Evolutionary conservation across 2,329 filamentous ascomycete genomes (phyloP), one percentile per base, ranked within the genome.

Genomic region (Berkeleyomyces rouxiae): DNA sequence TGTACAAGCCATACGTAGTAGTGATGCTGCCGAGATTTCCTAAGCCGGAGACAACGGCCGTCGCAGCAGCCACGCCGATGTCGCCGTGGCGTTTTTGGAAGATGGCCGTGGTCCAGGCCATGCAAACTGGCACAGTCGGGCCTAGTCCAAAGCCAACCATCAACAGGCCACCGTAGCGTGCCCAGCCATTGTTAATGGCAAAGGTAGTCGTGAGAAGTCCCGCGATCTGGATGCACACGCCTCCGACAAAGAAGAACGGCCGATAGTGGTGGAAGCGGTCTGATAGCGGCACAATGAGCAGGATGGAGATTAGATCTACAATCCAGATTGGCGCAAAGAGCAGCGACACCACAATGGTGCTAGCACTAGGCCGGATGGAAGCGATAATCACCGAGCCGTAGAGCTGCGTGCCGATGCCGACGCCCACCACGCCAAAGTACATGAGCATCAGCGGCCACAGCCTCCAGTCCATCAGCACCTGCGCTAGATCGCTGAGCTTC

Each of bases 371-470:
- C 70, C 91, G 84, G 69, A 93, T 93, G 7, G 84, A 82, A 13
- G 82, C 79, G 68, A 96, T 93, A 68, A 96, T 95, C 67, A 95
- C 83, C 2, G 86, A 92, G 40, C 87, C 88, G 70, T 96, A 96
- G 57, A 88, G 82, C 74, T 95, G 90, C 0, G 89, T 90, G 53
- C 90, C 90, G 66, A 95, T 95, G 7, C 90, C 90, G 2, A 95
- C 90, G 31, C 90, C 90, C 1, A 96, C 90, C 2, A 96, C 90
- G 23, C 90, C 90, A 74, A 96, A 95, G 74, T 96, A 96, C 90
- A 96, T 96, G 61, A 95, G 70, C 1, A 86, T 79, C 67, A 96
- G 74, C 1, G 90, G 90, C 87, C 89, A 96, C 16, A 95, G 78
- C 2, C 90, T 82, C 90, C 90, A 95, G 73, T 96, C 90, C 43